phyloP scores from a whole-genome alignment of 305 asterid genomes.

The Ruellia speciosa region DNA sequence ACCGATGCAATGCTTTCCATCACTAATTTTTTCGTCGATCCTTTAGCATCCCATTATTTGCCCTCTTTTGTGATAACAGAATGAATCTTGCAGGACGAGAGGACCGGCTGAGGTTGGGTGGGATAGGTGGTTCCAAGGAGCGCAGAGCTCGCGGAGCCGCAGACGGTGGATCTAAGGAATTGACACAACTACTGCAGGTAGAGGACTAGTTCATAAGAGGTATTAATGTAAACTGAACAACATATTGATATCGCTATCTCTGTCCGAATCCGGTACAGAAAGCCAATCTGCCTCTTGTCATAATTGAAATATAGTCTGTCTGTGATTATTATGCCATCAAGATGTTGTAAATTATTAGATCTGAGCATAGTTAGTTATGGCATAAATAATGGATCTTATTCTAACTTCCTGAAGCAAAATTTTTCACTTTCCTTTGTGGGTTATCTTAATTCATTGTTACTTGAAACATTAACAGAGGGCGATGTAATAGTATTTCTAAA shows the following conservation, averaged over 20 bases:
- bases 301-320: neutral
- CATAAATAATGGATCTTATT: too few relatives aligned
- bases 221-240: too few relatives aligned
- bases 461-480: too few relatives aligned
- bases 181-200: neutral
- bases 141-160: conserved; percentile 51
- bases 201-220: neutral
- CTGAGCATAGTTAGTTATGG: neutral
- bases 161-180: conserved; percentile 50
- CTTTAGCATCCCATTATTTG: neutral
- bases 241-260: too few relatives aligned
- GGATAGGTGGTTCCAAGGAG: conserved; percentile 89
- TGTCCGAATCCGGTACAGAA: neutral
- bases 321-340: neutral
- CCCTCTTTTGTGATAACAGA: neutral
- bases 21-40: too few relatives aligned
- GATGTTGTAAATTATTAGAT: neutral
- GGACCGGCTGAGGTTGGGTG: conserved; percentile 57
- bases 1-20: too few relatives aligned
- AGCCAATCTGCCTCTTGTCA: neutral
- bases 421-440: too few relatives aligned
- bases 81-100: conserved; percentile 42
- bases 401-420: too few relatives aligned
- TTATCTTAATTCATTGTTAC: too few relatives aligned
- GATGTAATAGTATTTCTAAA: too few relatives aligned